Conservation (phyloP, 2,329 filamentous ascomycete species). For the Calycina herbarum region DNA sequence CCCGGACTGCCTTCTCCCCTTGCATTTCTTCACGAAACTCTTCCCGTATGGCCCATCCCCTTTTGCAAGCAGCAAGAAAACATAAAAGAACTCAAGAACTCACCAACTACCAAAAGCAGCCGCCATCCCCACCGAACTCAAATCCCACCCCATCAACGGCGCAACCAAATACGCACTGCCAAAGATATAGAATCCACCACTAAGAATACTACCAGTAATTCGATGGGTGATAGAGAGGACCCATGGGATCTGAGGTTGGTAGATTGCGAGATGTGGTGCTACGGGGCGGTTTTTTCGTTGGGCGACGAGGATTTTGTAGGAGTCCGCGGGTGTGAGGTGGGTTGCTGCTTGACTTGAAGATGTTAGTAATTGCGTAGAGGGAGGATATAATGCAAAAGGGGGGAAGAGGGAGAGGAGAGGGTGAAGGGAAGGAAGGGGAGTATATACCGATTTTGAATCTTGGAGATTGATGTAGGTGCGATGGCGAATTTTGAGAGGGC, state of each 20-base stretch:
- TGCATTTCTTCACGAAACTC: no score
- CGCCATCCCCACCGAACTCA: slow-evolving; percentile 63
- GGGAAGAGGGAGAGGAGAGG: not conserved
- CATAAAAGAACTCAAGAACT: not conserved
- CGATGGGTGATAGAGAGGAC: slow-evolving; percentile 60
- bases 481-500: slow-evolving; percentile 11
- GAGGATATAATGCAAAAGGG: not conserved
- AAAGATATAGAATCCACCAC: slow-evolving; percentile 66
- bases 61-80: not conserved
- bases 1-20: no score
- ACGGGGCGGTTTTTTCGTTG: slow-evolving; percentile 69
- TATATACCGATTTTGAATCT: slow-evolving; percentile 49
- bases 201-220: slow-evolving; percentile 61
- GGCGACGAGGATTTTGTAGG: slow-evolving; percentile 59
- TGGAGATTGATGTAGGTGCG: slow-evolving; percentile 42
- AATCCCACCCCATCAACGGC: slow-evolving; percentile 65
- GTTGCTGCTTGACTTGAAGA: slow-evolving; percentile 47
- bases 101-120: slow-evolving; percentile 60
- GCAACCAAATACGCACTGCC: slow-evolving; percentile 65
- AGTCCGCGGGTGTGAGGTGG: slow-evolving; percentile 45
- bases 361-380: no score
- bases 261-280: slow-evolving; percentile 69
- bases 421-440: not conserved
- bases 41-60: no score
- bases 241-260: slow-evolving; percentile 71